These are phyloP conservation scores for Bryum argenteum DNA, from an alignment of 225 moss, liverwort and hornwort genomes.

Conservation along the genomic window DNA sequence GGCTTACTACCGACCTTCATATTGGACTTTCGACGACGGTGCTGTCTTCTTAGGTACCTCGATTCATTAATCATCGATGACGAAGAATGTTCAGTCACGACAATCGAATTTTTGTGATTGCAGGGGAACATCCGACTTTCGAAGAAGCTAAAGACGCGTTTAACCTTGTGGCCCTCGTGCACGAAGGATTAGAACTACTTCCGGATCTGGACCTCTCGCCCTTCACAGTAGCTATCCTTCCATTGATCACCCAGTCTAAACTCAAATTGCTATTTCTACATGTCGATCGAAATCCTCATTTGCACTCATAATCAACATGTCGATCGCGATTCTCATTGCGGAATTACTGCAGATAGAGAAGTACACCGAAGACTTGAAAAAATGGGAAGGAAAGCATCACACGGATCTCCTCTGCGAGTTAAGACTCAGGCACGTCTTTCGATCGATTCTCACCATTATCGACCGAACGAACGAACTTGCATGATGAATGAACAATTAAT, in stretches of 20 bases:
- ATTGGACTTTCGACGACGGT: slow-evolving; percentile 41
- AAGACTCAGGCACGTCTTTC: slow-evolving; percentile 43
- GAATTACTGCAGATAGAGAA: slow-evolving; percentile 32
- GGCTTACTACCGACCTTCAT: slow-evolving; percentile 50
- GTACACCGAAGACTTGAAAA: slow-evolving; percentile 37
- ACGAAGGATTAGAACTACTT: slow-evolving; percentile 39
- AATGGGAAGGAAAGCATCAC: slow-evolving; percentile 46
- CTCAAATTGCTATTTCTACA: not conserved
- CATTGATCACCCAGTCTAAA: not conserved
- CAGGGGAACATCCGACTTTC: slow-evolving; percentile 50
- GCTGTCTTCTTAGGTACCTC: slow-evolving; percentile 49
- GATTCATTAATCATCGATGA: not conserved
- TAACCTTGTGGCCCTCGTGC: slow-evolving; percentile 47
- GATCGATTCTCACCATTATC: not conserved
- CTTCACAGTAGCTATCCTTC: slow-evolving; percentile 31
- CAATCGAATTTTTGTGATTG: slow-evolving; percentile 1
- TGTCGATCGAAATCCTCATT: too few species aligned
- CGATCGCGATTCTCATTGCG: too few species aligned
- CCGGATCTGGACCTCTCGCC: slow-evolving; percentile 25
- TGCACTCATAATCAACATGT: too few species aligned
- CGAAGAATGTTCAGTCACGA: not conserved
- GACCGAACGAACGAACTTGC: too few species aligned
- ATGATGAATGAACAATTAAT: slow-evolving; percentile 1
- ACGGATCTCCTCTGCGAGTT: slow-evolving; percentile 45
- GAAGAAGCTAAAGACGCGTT: slow-evolving; percentile 49